Conservation (phyloP, 1,139 yeast genomes). For the Pneumocystis oryctolagi region DNA sequence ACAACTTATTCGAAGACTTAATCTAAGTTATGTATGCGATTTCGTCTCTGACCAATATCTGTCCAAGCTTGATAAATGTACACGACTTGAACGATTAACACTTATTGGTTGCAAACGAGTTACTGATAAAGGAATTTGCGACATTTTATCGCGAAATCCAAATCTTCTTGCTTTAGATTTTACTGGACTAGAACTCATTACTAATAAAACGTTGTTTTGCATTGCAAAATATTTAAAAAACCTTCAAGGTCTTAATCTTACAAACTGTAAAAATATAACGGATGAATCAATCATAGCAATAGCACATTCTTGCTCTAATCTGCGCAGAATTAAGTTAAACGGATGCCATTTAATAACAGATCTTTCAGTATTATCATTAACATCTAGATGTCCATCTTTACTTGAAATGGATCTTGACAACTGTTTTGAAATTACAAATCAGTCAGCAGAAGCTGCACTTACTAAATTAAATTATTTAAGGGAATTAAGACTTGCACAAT, state of each 20-base stretch:
- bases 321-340: constrained; percentile 68
- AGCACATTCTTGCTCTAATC: constrained; percentile 50
- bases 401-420: constrained; percentile 85
- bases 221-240: constrained; percentile 59
- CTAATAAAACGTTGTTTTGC: constrained; percentile 55
- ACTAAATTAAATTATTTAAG: constrained; percentile 52
- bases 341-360: constrained; percentile 58
- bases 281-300: constrained; percentile 50
- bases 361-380: constrained; percentile 47
- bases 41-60: constrained; percentile 51
- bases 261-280: constrained; percentile 59
- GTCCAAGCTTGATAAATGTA: constrained; percentile 37
- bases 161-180: constrained; percentile 74
- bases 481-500: constrained; percentile 48
- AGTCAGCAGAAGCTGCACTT: constrained; percentile 46
- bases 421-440: constrained; percentile 60
- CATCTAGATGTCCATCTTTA: constrained; percentile 54
- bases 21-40: constrained; percentile 60
- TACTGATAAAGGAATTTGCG: constrained; percentile 45
- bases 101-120: constrained; percentile 64
- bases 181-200: constrained; percentile 59
- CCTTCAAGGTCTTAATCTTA: constrained; percentile 81
- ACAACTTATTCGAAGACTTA: constrained; percentile 59
- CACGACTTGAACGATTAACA: constrained; percentile 69
- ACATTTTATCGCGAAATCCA: constrained; percentile 48